These are phyloP conservation scores for Pseudonitzschia delicatissima DNA, from an alignment of 108 stramenopile genomes.

Conservation along the genomic window DNA sequence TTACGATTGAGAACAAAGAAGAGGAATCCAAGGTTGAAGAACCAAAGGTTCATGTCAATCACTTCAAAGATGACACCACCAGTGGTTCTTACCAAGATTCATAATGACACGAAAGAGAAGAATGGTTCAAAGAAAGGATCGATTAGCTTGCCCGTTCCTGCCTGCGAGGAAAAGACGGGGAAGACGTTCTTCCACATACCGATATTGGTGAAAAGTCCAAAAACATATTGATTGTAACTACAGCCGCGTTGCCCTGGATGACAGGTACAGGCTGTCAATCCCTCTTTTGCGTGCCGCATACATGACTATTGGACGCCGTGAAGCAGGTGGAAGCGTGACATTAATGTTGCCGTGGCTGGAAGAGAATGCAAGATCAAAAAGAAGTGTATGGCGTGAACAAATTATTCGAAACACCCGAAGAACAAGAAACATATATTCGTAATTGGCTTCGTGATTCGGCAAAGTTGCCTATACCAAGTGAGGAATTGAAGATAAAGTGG, in stretches of 20 bases:
- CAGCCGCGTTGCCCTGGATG: slow-evolving; percentile 89
- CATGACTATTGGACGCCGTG: slow-evolving; percentile 55
- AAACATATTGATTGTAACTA: slow-evolving; percentile 87
- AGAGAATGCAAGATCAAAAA: slow-evolving; percentile 50
- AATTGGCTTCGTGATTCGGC: slow-evolving; percentile 54
- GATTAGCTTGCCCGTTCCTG: slow-evolving; percentile 44
- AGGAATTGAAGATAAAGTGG: slow-evolving; percentile 46
- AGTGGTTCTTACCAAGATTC: neutral
- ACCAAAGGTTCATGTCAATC: neutral
- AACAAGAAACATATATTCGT: slow-evolving; percentile 77
- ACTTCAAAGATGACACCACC: neutral
- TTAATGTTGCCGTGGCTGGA: slow-evolving; percentile 89
- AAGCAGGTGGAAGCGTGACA: slow-evolving; percentile 65
- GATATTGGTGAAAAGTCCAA: slow-evolving; percentile 69
- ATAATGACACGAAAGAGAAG: neutral
- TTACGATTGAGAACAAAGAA: slow-evolving; percentile 1
- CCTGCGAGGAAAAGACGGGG: slow-evolving; percentile 46
- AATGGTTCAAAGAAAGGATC: slow-evolving; percentile 15
- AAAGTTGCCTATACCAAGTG: slow-evolving; percentile 35
- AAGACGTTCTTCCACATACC: slow-evolving; percentile 68
- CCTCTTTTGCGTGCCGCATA: slow-evolving; percentile 84
- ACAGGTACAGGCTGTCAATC: slow-evolving; percentile 94
- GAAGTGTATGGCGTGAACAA: slow-evolving; percentile 54
- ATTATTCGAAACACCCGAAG: slow-evolving; percentile 50
- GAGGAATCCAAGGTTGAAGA: neutral